phyloP scores from a whole-genome alignment of 2,329 filamentous ascomycete species.

The Dichotomopilus funicola region DNA sequence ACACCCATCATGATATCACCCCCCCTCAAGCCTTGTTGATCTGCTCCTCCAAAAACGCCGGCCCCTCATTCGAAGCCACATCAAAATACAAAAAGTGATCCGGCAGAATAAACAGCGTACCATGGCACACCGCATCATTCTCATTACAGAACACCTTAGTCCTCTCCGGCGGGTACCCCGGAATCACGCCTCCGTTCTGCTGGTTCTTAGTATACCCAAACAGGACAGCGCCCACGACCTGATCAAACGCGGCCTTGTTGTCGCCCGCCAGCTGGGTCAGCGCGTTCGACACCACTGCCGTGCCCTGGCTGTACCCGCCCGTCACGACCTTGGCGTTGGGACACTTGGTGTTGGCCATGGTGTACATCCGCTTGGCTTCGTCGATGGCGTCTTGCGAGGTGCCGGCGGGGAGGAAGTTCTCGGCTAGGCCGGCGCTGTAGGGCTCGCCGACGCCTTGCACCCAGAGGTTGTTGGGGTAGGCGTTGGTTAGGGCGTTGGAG shows the following conservation, averaged over 20 bases:
- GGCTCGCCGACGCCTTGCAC: constrained; percentile 38
- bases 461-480: constrained; percentile 30
- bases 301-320: constrained; percentile 35
- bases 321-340: constrained; percentile 36
- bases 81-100: constrained; percentile 25
- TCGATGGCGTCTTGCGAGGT: constrained; percentile 29
- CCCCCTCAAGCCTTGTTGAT: background rate
- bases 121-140: constrained; percentile 28
- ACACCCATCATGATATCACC: background rate
- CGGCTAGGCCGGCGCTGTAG: constrained; percentile 27
- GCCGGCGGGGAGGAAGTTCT: constrained; percentile 19
- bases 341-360: constrained; percentile 36
- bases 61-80: background rate
- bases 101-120: constrained; percentile 31
- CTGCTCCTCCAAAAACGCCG: background rate
- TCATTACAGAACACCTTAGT: constrained; percentile 34
- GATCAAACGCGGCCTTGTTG: constrained; percentile 22
- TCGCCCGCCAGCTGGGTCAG: constrained; percentile 29
- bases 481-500: constrained; percentile 24
- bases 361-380: constrained; percentile 36
- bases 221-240: constrained; percentile 29
- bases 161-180: constrained; percentile 31
- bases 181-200: constrained; percentile 35
- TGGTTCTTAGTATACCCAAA: constrained; percentile 38
- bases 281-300: constrained; percentile 37